phyloP scores from a whole-genome alignment of 2,329 filamentous ascomycete species.

The Meredithiella fracta region DNA sequence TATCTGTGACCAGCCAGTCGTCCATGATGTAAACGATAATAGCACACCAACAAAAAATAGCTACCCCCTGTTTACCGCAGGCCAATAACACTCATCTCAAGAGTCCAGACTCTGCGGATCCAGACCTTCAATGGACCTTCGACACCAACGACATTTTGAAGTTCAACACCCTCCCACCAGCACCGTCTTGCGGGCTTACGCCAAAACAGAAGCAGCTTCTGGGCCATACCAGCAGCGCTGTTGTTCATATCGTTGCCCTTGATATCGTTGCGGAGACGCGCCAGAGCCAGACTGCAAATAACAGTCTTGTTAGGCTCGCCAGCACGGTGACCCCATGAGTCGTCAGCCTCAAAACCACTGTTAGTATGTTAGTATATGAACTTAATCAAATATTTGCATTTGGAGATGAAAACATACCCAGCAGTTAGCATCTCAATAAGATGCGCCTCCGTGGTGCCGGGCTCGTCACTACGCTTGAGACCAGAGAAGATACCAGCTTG shows the following conservation, averaged over 20 bases:
- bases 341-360: constrained; percentile 92
- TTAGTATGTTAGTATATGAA: no score
- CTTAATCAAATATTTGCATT: no score
- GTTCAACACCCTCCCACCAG: constrained; percentile 97
- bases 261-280: constrained; percentile 82
- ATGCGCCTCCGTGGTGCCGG: constrained; percentile 92
- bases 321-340: constrained; percentile 91
- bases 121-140: constrained; percentile 90
- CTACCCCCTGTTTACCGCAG: constrained; percentile 36
- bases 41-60: no score
- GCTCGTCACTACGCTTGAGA: constrained; percentile 84
- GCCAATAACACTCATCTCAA: constrained; percentile 94
- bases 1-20: no score
- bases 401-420: constrained; percentile 48
- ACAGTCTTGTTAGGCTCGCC: constrained; percentile 96
- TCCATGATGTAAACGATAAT: no score
- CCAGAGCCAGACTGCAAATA: constrained; percentile 88
- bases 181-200: constrained; percentile 88
- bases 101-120: constrained; percentile 94
- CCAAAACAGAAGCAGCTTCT: constrained; percentile 96
- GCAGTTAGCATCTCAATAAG: constrained; percentile 98
- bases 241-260: constrained; percentile 58
- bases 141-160: constrained; percentile 77
- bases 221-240: constrained; percentile 89
- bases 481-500: constrained; percentile 96